phyloP scores from a whole-genome alignment of 148 eudicot genomes.

The Rhododendron vialii region DNA sequence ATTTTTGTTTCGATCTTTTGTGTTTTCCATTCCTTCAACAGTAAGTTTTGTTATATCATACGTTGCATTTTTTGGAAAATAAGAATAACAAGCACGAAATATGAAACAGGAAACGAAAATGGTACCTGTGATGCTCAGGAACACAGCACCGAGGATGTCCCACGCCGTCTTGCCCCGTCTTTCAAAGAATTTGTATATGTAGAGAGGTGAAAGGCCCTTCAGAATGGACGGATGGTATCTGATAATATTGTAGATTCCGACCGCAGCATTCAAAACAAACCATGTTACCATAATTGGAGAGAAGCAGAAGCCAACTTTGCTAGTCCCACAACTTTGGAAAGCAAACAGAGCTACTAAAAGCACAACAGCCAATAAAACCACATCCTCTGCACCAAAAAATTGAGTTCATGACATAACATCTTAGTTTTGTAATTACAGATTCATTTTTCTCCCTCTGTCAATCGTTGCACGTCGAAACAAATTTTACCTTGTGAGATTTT shows the following conservation, averaged over 20 bases:
- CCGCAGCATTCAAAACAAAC: conserved; percentile 15
- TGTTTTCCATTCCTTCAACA: background rate
- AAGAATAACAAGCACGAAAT: background rate
- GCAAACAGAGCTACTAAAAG: conserved; percentile 26
- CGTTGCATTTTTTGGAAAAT: background rate
- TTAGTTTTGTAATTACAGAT: background rate
- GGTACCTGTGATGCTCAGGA: conserved; percentile 36
- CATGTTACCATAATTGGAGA: conserved; percentile 32
- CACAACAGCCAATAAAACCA: conserved; percentile 23
- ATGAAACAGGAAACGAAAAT: background rate
- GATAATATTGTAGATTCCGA: conserved; percentile 29
- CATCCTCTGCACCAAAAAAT: conserved; percentile 17
- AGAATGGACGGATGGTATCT: conserved; percentile 25
- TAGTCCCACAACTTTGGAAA: conserved; percentile 33
- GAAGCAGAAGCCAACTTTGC: conserved; percentile 29
- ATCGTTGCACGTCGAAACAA: background rate
- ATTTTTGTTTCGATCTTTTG: background rate
- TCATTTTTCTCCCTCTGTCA: background rate
- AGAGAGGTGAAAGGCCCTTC: conserved; percentile 35
- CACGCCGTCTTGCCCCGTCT: conserved; percentile 18
- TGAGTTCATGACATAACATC: conserved; percentile 5
- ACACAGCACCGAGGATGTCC: conserved; percentile 29
- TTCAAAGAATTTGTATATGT: conserved; percentile 20
- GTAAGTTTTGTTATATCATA: background rate
- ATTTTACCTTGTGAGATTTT: conserved; percentile 27